Base-by-base conservation (phyloP, 1,284 basidiomycete genomes). In the Ceratorhiza oryzae-sativae region DNA sequence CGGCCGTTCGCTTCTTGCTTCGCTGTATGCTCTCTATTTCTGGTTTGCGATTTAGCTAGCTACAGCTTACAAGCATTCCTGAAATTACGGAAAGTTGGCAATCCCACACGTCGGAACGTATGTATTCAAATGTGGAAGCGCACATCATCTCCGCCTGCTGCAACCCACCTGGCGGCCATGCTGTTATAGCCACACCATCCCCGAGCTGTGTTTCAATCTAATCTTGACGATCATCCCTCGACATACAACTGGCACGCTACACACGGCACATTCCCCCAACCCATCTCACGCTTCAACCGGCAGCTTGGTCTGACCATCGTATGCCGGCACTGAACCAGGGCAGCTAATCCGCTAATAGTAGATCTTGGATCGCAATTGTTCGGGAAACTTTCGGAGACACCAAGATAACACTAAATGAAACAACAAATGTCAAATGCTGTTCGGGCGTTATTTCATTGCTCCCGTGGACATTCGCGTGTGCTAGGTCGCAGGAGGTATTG, bases 381-480 rank as follows among this genome's bases (percentile, higher is more conserved):
- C 30, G 51, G 51, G 42, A 13, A 30, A 53, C 49, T 10, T 53
- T 30, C 25, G 20, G 49, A 23, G 32, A 12, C n/a, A n/a, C 27
- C 30, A 53, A 12, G 12, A 32, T 30, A 32, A 32, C 23, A 23
- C 25, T 15, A 25, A 32, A 12, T 18, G 51, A 53, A 53, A 53
- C 51, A 23, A 53, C 30, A 53, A 32, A 53, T 53, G 27, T 53
- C 51, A 53, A 53, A 53, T 53, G 51, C 51, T 30, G 18, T 53
- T 53, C 32, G 27, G 25, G 27, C 51, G 30, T 13, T 34, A 53
- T 10, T 53, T 32, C 30, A 53, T 53, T 32, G 15, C 51, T 53
- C 23, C 32, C 13, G 25, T 4, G 51, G 32, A 53, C 27, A 34
- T 53, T 23, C 13, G 25, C 51, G 18, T 53, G 51, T 30, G 27